A percentile compares a stretch with the other conserved stretches of the same genome.
phyloP scores from a whole-genome alignment of 768 basidiomycete species.

The Mrakia gelida region DNA sequence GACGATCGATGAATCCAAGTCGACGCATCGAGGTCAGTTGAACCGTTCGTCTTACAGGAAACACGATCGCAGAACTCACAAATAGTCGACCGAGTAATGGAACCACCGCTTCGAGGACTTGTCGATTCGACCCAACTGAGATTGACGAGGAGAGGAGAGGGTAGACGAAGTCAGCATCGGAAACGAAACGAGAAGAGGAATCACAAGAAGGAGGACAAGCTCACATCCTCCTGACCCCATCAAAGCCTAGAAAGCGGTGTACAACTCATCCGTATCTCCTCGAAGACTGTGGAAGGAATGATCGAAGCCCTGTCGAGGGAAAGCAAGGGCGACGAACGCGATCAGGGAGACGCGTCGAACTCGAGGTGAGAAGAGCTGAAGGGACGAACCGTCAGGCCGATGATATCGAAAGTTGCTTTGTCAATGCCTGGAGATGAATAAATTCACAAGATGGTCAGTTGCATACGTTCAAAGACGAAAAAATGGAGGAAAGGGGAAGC shows the following conservation, averaged over 20 bases:
- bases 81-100: not conserved
- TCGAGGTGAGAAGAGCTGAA: not conserved
- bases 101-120: not conserved
- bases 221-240: not conserved
- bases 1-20: not conserved
- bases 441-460: too few relatives aligned
- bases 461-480: too few relatives aligned
- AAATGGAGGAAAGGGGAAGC: not conserved
- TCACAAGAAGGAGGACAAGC: not conserved
- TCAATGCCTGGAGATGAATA: not conserved
- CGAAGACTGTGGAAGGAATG: not conserved
- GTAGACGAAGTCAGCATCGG: not conserved
- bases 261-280: not conserved
- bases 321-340: not conserved
- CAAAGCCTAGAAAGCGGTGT: not conserved
- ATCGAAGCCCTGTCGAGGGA: not conserved
- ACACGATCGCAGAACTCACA: not conserved
- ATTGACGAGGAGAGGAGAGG: not conserved
- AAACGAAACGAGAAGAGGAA: not conserved
- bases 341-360: not conserved
- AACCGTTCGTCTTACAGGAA: not conserved
- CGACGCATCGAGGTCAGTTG: not conserved
- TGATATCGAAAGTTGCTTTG: not conserved
- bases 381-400: constrained; percentile 2
- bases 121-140: not conserved